A percentile compares a stretch with the other conserved stretches of the same genome.
Conservation (phyloP, 441 rosid species). For the Adansonia madagascariensis region DNA sequence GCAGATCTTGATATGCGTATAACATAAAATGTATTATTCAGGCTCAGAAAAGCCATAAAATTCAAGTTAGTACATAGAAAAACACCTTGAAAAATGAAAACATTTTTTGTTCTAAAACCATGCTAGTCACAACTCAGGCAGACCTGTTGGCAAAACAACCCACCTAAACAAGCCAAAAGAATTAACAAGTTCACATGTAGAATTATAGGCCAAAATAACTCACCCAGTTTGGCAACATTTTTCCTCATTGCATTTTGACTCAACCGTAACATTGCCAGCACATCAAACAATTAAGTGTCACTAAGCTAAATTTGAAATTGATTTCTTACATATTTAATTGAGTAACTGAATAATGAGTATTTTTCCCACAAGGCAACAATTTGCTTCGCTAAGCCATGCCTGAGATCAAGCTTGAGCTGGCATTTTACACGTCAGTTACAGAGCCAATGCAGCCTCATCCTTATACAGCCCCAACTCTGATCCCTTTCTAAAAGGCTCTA, state of each 20-base stretch:
- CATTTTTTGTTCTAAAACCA: slow-evolving; percentile 3
- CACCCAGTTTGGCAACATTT: background rate
- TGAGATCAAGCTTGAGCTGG: background rate
- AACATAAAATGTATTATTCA: slow-evolving; percentile 4
- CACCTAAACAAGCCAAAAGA: slow-evolving; percentile 9
- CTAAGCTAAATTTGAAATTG: slow-evolving; percentile 9
- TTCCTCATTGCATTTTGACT: background rate
- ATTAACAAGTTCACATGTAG: slow-evolving; percentile 4
- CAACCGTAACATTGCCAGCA: background rate
- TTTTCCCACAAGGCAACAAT: background rate
- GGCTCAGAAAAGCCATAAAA: slow-evolving; percentile 5
- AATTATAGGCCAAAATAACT: slow-evolving; percentile 3
- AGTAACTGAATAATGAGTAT: background rate
- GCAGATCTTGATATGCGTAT: background rate
- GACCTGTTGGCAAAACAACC: background rate
- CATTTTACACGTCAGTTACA: background rate
- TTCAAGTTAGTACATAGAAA: slow-evolving; percentile 8
- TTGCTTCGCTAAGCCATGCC: background rate
- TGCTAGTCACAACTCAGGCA: background rate
- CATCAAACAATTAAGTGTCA: background rate
- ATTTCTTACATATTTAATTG: background rate
- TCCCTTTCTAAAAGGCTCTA: background rate
- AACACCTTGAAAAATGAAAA: slow-evolving; percentile 19
- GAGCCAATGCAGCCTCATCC: background rate
- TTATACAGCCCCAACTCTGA: background rate